Evolutionary conservation across 768 basidiomycete genomes (phyloP), one percentile per base, ranked within the genome.

Genomic region (Auriscalpium vulgare): DNA sequence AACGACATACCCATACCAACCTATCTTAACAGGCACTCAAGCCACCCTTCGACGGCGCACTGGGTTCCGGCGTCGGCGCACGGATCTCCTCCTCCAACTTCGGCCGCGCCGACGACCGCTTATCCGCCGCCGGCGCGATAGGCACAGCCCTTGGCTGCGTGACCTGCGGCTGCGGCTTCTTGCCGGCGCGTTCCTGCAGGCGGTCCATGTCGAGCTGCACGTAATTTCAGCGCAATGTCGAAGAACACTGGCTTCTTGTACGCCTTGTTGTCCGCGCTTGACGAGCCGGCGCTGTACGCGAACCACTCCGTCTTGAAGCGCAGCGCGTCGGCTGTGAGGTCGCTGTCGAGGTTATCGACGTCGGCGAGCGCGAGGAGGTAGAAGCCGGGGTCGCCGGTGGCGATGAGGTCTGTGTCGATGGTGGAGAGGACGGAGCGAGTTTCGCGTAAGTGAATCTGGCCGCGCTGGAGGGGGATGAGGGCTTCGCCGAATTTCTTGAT

Each of bases 221-320:
- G 66, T 95, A 97, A 70, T 95, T 95, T 97, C 64, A 94, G 82
- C 16, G 92, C 94, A 58, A 92, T 88, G 67, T 97, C 91, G 71
- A 95, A 97, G 75, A 97, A 97, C 43, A 92, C 64, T 16, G 91
- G 91, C 66, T 95, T 95, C 73, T 86, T 84, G 65, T 84, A 74
- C 90, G 3, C 90, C 63, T 78, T 75, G 50, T 74, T 66, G 49
- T 79, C 75, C 0, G 53, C 65, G 37, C 72, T 62, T 7, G 60
- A 53, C 36, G 75, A 72, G 3, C 90, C 90, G 3, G 91, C 89
- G 63, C 90, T 90, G 66, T 78, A 78, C 1, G 82, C 76, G 62
- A 88, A 88, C 91, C 91, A 93, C 46, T 85, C 85, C 37, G 78
- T 80, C 66, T 90, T 90, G 69, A 80, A 75, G 10, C 72, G 69